Percentiles rank a stretch among this genome's conserved stretches.
Evolutionary conservation across 2,329 filamentous ascomycete species (phyloP).

Genomic region (Talaromyces sp.): DNA sequence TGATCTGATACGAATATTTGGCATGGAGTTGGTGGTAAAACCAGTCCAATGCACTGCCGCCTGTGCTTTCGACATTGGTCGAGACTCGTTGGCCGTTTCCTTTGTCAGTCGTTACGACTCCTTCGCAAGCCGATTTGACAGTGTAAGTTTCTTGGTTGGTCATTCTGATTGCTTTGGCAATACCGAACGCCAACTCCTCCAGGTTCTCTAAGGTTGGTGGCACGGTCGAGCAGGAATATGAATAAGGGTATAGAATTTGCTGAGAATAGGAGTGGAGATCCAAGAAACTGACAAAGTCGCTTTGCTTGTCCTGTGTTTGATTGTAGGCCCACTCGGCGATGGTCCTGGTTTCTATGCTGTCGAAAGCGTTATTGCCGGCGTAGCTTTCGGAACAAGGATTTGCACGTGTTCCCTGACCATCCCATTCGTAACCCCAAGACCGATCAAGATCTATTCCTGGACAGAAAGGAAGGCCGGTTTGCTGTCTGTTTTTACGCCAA

Average conservation of each 20-base stretch:
- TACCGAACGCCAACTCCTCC: conserved; percentile 78
- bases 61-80: conserved; percentile 64
- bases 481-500: conserved; percentile 88
- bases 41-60: conserved; percentile 87
- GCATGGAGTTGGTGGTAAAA: conserved; percentile 85
- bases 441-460: conserved; percentile 85
- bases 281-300: conserved; percentile 74
- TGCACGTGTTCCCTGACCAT: conserved; percentile 57
- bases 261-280: conserved; percentile 96
- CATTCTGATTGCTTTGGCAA: conserved; percentile 84
- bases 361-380: conserved; percentile 75
- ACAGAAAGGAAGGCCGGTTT: conserved; percentile 76
- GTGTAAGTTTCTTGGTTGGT: conserved; percentile 70
- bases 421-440: conserved; percentile 80
- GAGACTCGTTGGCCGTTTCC: conserved; percentile 30
- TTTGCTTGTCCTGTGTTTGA: conserved; percentile 64
- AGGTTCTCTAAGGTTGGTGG: conserved; percentile 89
- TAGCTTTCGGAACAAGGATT: conserved; percentile 92
- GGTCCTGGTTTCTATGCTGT: conserved; percentile 69
- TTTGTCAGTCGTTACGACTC: conserved; percentile 51
- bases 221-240: conserved; percentile 70
- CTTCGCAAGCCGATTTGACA: conserved; percentile 80
- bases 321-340: conserved; percentile 80
- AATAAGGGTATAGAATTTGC: conserved; percentile 87
- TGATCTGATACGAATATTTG: conserved; percentile 85